Base-by-base conservation (phyloP, 1,139 yeast species). In the Blastobotrys ciferrii region DNA sequence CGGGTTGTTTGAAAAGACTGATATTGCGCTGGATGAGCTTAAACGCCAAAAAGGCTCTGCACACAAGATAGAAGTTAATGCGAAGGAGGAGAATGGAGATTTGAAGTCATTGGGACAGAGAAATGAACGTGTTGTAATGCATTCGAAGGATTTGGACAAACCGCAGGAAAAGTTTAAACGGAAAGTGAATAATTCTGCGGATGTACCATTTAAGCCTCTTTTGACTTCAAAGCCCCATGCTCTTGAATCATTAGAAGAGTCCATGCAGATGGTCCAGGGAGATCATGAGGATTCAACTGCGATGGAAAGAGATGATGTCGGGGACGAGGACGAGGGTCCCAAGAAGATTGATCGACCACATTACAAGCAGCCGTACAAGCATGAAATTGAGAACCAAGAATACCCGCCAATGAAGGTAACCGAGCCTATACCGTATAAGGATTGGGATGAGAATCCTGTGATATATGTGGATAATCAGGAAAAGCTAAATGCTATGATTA, bases 291-390 rank as follows among this genome's bases (percentile, higher is more conserved):
- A 38, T 3, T 17, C 19, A 25, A 18, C 15, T 4, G n/a, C 7
- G 4, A 58, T 40, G 15, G 38, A 43, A 9, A 53, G 54, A 4
- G 48, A 43, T 11, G 58, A 49, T 13, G 56, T 52, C 2, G 52
- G 48, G 28, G 23, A 35, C 1, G 50, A 43, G 31, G 45, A 39
- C n/a, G 45, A 32, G n/a, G 28, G 33, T 12, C 32, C 4, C 13
- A 23, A 31, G 2, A 35, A 25, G 2, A 13, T 42, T 23, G 70
- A 71, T 30, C 86, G 87, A 2, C 73, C 79, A 2, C 87, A 81
- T 63, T 85, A 81, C 62, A 75, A 76, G 7, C 95, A 94, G 48
- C 99, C 99, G 0, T 94, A 94, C 60, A 80, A 74, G 50, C 66
- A 70, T 42, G 98, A 94, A 66, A 92, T 94, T 37, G 76, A 76